Evolutionary conservation across 164 flowering plant species (phyloP).

Genomic region (Sextonia rubra): DNA sequence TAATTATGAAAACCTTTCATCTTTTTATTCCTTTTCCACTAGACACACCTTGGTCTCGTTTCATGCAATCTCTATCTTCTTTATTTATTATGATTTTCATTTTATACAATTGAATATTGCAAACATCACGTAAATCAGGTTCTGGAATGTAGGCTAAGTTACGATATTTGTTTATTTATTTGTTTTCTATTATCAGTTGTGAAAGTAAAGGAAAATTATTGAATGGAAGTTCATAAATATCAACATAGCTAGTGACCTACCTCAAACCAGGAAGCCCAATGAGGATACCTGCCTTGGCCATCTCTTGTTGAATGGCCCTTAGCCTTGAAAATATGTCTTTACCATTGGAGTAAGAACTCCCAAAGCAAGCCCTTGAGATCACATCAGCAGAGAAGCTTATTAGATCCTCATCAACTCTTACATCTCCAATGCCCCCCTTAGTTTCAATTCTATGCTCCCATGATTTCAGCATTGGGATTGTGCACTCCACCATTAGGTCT

Average conservation of each 20-base stretch:
- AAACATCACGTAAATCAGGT: too few relatives aligned
- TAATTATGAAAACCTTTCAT: too few relatives aligned
- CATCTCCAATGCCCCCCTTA: slow-evolving; percentile 29
- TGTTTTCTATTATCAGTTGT: too few relatives aligned
- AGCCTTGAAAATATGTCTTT: slow-evolving; percentile 22
- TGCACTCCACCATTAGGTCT: slow-evolving; percentile 31
- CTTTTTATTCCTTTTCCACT: too few relatives aligned
- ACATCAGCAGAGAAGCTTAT: slow-evolving; percentile 33
- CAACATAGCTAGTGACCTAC: slow-evolving; percentile 17
- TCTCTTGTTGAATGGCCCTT: slow-evolving; percentile 22
- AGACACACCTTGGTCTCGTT: too few relatives aligned
- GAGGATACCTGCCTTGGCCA: slow-evolving; percentile 18
- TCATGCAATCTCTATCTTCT: too few relatives aligned
- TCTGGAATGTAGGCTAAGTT: too few relatives aligned
- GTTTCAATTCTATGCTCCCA: slow-evolving; percentile 32
- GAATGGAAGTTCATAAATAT: too few relatives aligned
- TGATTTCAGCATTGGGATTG: slow-evolving; percentile 24
- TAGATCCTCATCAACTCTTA: slow-evolving; percentile 31
- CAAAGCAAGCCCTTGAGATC: slow-evolving; percentile 30
- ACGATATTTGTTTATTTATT: too few relatives aligned
- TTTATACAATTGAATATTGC: too few relatives aligned
- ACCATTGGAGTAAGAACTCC: slow-evolving; percentile 25
- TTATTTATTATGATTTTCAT: too few relatives aligned
- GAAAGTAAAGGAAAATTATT: too few relatives aligned
- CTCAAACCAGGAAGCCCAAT: slow-evolving; percentile 32